Base-by-base conservation (phyloP, 73 alveolate genomes). In the Paramecium primaurelia region DNA sequence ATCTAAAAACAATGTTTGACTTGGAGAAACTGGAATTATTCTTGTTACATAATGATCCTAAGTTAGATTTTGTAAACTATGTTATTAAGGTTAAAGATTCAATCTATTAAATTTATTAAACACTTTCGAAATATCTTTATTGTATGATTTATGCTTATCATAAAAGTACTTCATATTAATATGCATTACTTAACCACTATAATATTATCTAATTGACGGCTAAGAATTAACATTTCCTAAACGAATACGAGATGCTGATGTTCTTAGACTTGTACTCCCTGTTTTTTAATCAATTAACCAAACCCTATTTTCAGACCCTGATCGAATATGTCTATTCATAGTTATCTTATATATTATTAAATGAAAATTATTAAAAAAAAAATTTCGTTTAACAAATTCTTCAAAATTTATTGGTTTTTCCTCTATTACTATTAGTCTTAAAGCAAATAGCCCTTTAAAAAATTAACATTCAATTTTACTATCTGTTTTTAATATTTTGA, bases 181-280 rank as follows among this genome's bases (percentile, higher is more conserved):
- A 30, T 75, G 18, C 26, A 38, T 14, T 75, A 75, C 88, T 75
- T 75, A 75, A 30, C 88, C 88, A 75, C 88, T 75, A 36, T 38
- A 30, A 42, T 75, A 75, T 75, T 34, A 75, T 36, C 64, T 6
- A 20, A 75, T 22, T 36, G 58, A 30, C 2, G 88, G 88, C 30
- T 64, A 64, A 1, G 84, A 64, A 64, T 64, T 64, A 28, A 32
- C 51, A 64, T 34, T 64, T 3, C 42, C 47, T 32, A 64, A 64
- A 32, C 47, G 84, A 8, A 64, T 28, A 32, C 84, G 42, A 26
- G 84, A 64, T 64, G 84, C 84, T 4, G 84, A 64, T 32, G 84
- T 64, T 34, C 84, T 64, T 8, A 64, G 11, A 64, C 84, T 64
- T 32, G 84, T 64, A 7, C 42, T 64, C 12, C 84, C 84, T 64